Conservation (phyloP, 2,329 filamentous ascomycete species). For the Mycosphaerelloides madeirae region DNA sequence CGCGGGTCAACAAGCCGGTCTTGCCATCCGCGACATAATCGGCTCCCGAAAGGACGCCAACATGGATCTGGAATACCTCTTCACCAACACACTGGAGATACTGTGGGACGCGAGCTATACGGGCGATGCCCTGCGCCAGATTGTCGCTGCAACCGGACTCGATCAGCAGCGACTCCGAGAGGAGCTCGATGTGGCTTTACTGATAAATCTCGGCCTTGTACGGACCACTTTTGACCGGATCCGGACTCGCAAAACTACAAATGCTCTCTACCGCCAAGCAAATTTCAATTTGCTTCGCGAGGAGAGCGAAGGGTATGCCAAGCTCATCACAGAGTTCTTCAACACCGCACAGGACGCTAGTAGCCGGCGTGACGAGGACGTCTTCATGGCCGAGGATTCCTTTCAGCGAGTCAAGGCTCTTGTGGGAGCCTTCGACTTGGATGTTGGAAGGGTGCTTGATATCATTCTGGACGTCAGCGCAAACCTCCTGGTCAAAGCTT, state of each 20-base stretch:
- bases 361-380: slow-evolving; percentile 67
- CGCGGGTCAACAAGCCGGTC: slow-evolving; percentile 63
- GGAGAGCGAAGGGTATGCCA: slow-evolving; percentile 94
- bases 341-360: slow-evolving; percentile 62
- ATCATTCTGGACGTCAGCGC: slow-evolving; percentile 94
- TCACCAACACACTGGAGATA: slow-evolving; percentile 78
- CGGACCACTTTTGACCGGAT: slow-evolving; percentile 78
- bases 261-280: slow-evolving; percentile 87
- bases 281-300: slow-evolving; percentile 95
- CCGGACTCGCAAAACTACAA: slow-evolving; percentile 84
- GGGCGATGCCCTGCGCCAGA: slow-evolving; percentile 56
- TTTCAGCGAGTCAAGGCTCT: slow-evolving; percentile 91
- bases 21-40: slow-evolving; percentile 68
- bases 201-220: slow-evolving; percentile 74
- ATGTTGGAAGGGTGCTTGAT: slow-evolving; percentile 90
- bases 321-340: slow-evolving; percentile 92
- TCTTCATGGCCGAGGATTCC: slow-evolving; percentile 73
- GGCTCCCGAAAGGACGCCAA: slow-evolving; percentile 49
- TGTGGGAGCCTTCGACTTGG: slow-evolving; percentile 93
- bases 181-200: slow-evolving; percentile 71
- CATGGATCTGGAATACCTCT: slow-evolving; percentile 54
- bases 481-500: slow-evolving; percentile 86
- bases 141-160: slow-evolving; percentile 69
- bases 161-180: slow-evolving; percentile 69
- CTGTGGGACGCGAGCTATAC: slow-evolving; percentile 66